Evolutionary conservation across 2,329 filamentous ascomycete genomes (phyloP).

Genomic region (Aspergillus sp.): DNA sequence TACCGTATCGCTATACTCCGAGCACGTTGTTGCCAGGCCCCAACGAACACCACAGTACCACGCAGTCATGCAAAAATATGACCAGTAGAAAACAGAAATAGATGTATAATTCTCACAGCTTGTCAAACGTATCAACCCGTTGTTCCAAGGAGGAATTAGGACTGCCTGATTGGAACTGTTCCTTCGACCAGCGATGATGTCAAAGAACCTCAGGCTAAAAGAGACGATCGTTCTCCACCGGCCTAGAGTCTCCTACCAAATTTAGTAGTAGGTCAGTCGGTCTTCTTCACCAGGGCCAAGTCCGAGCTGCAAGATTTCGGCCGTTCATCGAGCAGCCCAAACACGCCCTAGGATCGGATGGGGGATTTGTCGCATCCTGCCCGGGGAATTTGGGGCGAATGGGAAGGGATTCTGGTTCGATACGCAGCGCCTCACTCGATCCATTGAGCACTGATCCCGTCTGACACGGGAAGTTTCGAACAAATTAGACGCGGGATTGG

Average conservation of each 20-base stretch:
- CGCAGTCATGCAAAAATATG: neutral
- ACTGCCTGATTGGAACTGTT: neutral
- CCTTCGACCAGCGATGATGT: neutral
- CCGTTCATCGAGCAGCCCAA: neutral
- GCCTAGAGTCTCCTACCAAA: neutral
- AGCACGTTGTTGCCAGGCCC: neutral
- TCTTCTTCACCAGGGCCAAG: neutral
- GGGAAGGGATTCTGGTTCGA: neutral
- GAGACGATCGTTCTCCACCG: neutral
- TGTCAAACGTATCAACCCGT: too few relatives aligned
- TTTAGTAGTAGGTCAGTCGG: neutral
- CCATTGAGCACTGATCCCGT: neutral
- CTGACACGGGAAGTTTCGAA: constrained; percentile 19
- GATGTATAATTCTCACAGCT: neutral
- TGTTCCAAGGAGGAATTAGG: too few relatives aligned
- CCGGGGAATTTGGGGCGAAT: constrained; percentile 5
- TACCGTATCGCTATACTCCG: neutral
- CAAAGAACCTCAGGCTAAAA: neutral
- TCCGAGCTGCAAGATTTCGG: neutral
- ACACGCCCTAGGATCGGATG: constrained; percentile 4
- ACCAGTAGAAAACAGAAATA: neutral
- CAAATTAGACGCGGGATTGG: constrained; percentile 13
- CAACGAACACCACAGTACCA: neutral
- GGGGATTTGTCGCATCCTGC: constrained; percentile 9
- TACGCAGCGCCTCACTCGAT: constrained; percentile 7